Base-by-base conservation (phyloP, 345 rosid species). In the Brassica carinata region DNA sequence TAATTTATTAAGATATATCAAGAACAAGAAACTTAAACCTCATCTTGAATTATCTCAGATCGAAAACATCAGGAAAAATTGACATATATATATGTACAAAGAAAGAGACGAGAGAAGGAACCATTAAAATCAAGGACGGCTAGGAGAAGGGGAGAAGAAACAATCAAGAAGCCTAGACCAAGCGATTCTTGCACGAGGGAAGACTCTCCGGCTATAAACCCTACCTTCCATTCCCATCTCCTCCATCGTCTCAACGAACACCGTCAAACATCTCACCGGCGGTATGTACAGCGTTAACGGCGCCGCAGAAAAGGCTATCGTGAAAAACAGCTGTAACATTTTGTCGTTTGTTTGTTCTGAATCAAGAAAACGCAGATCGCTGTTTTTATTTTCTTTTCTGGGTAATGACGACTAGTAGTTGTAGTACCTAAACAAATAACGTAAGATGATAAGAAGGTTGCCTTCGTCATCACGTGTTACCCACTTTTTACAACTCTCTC, bases 211-310 rank as follows among this genome's bases (percentile, higher is more conserved):
- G 14, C 89, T 91, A 53, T 91, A 87, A n/a, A 59, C 77, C 66
- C 92, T 84, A 9, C 92, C 87, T 74, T 90, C 97, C 14, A 87
- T 84, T 1, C 81, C 69, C 72, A 91, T 78, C 64, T 84, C 91
- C 77, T 91, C 97, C 92, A 92, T 86, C 73, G 91, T 84, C 78
- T 85, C 90, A 3, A 91, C 94, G 57, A 94, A 94, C 45, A 79
- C 83, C 77, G 84, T 94, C 83, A 94, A 84, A 90, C 88, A 91
- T 82, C 98, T 90, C 14, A 92, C 5, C 13, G 98, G 98, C 14
- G 98, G 98, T 77, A 92, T 74, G 58, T 92, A 94, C 64, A 94
- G 85, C 29, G 90, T 91, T 88, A 94, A 84, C 40, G 98, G 98
- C 77, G 84, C 88, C 9, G 97, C 98, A 30, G 98, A 92, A 82